Conservation (phyloP, 108 stramenopile genomes). For the Nannochloropsis gaditana region DNA sequence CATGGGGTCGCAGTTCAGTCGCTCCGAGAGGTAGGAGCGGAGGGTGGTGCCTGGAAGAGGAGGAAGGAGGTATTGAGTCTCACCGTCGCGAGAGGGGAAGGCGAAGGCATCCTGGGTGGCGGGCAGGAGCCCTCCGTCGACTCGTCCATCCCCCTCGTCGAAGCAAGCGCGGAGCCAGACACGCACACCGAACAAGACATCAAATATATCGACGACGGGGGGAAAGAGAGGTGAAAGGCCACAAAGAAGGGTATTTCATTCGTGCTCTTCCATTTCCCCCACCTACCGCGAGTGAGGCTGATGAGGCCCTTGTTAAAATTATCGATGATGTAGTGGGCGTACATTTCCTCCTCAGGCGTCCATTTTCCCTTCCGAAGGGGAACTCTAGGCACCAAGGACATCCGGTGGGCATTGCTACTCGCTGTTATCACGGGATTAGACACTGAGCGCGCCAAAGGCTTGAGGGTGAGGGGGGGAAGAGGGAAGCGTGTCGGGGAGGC, state of each 20-base stretch:
- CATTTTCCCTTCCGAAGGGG: slow-evolving; percentile 54
- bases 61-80: not conserved
- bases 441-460: not conserved
- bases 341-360: slow-evolving; percentile 55
- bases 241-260: not conserved
- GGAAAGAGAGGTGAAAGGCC: not conserved
- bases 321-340: slow-evolving; percentile 51
- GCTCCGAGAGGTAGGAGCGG: slow-evolving; percentile 48
- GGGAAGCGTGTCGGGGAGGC: not conserved
- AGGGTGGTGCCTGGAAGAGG: slow-evolving; percentile 47
- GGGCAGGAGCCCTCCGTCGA: too few relatives aligned
- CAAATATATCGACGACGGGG: not conserved
- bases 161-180: too few relatives aligned
- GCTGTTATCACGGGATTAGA: not conserved
- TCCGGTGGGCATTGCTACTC: not conserved
- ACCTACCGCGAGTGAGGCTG: slow-evolving; percentile 21
- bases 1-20: slow-evolving; percentile 54
- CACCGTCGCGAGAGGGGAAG: too few relatives aligned
- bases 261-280: not conserved
- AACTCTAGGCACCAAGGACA: slow-evolving; percentile 30
- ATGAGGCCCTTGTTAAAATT: slow-evolving; percentile 51
- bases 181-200: not conserved
- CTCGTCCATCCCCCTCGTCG: too few relatives aligned
- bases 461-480: not conserved
- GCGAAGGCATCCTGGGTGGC: too few relatives aligned